These are phyloP conservation scores for Begonia loranthoides DNA, from an alignment of 306 rosid genomes.

Conservation along the genomic window DNA sequence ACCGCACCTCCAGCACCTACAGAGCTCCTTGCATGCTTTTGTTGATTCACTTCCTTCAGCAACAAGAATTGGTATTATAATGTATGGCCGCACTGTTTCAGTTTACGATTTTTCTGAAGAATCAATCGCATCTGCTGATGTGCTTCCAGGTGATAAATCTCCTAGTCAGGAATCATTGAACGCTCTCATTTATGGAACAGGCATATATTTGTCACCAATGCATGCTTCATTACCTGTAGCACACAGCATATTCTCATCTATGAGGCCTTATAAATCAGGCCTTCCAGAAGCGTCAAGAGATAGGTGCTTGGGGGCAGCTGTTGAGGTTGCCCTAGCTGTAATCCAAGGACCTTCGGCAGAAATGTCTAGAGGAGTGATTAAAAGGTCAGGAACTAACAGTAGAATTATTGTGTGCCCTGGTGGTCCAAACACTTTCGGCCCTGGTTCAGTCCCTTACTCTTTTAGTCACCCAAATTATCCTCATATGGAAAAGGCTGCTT, in stretches of 20 bases:
- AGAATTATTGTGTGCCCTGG: constrained; percentile 93
- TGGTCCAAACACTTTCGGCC: constrained; percentile 90
- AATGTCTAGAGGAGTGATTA: constrained; percentile 74
- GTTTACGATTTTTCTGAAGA: constrained; percentile 87
- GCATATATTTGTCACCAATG: constrained; percentile 88
- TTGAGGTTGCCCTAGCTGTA: constrained; percentile 91
- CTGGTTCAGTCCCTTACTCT: constrained; percentile 94
- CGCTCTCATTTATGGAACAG: constrained; percentile 77
- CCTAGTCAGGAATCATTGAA: constrained; percentile 64
- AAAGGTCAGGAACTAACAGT: constrained; percentile 78
- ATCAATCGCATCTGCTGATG: constrained; percentile 85
- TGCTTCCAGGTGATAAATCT: constrained; percentile 87
- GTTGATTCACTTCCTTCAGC: constrained; percentile 79
- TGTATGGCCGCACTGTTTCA: constrained; percentile 83
- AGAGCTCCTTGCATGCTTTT: constrained; percentile 93
- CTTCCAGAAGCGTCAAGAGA: constrained; percentile 87
- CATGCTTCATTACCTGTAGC: constrained; percentile 89
- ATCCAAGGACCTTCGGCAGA: constrained; percentile 95
- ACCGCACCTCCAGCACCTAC: constrained; percentile 81
- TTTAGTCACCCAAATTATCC: constrained; percentile 86
- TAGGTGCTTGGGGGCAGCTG: constrained; percentile 90
- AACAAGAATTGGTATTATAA: constrained; percentile 75
- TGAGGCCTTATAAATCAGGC: constrained; percentile 66
- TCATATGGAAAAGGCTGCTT: constrained; percentile 80
- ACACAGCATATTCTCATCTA: constrained; percentile 79